Base-by-base conservation (phyloP, 208 protist species). In the Lotmaria passim region DNA sequence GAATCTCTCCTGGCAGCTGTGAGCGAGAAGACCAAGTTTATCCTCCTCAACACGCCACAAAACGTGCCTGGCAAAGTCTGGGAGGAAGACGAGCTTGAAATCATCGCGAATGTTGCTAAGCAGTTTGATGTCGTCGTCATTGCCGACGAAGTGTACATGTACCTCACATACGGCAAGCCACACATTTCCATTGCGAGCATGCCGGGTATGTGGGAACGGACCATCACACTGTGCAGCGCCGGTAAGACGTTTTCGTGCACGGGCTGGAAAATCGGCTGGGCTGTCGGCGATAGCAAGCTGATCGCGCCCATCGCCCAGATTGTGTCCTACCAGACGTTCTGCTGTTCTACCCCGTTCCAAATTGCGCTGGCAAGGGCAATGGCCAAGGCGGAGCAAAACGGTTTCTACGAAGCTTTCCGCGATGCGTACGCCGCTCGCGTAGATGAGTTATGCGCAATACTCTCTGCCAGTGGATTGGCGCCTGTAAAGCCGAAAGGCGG, bases 201-300 rank as follows among this genome's bases (percentile, higher is more conserved):
- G 21, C 83, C 88, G 0, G 93, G 81, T 36, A 98, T 97, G 91
- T 96, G 69, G 60, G 91, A 98, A 31, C 83, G 95, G 52, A 98
- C 93, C 11, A 73, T 98, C 26, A 96, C 86, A 0, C 75, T 98
- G 12, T 91, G 95, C 77, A 90, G 82, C 44, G 85, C 89, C 3
- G 94, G 95, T 2, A 98, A 98, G 72, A 97, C 93, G 14, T 98
- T 98, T 65, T 90, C 81, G 0, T 93, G 88, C 41, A 98, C 97
- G 1, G 97, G 97, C 1, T 98, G 92, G 92, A 98, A 98, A 59
- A 67, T 98, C 50, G 94, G 95, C 7, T 97, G 92, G 91, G 79
- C 78, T 36, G 82, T 98, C 24, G 84, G 78, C 31, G 69, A 72
- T 31, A 53, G 74, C 34, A 24, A 65, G 28, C 36, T 96, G 7